A percentile compares a stretch with the other conserved stretches of the same genome.
Evolutionary conservation across 768 basidiomycete genomes (phyloP).

Genomic region (Termitomyces heimii): DNA sequence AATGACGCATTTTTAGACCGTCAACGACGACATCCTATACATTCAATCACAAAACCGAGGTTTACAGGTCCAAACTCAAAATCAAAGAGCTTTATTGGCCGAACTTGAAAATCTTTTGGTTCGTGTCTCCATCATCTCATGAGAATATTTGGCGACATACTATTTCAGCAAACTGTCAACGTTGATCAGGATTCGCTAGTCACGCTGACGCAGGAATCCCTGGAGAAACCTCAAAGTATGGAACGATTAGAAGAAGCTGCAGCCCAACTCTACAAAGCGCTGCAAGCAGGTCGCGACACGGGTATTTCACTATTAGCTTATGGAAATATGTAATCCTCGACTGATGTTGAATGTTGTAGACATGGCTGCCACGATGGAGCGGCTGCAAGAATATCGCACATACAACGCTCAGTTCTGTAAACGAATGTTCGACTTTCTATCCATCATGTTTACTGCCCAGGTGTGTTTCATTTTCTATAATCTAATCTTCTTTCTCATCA

Average conservation of each 20-base stretch:
- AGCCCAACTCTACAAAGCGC: constrained; percentile 88
- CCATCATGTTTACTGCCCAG: constrained; percentile 90
- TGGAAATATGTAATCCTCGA: constrained; percentile 8
- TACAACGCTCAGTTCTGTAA: constrained; percentile 93
- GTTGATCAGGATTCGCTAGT: constrained; percentile 75
- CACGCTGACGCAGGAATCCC: constrained; percentile 81
- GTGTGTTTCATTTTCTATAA: constrained; percentile 30
- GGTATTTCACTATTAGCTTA: constrained; percentile 36
- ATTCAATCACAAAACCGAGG: constrained; percentile 97
- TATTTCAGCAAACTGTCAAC: constrained; percentile 81
- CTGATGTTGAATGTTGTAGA: constrained; percentile 35
- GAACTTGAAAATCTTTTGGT: constrained; percentile 87
- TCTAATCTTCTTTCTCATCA: background rate
- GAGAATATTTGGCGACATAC: background rate
- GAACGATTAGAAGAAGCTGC: constrained; percentile 77
- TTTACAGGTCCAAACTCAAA: constrained; percentile 95
- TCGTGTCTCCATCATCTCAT: background rate
- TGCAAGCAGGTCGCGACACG: constrained; percentile 85
- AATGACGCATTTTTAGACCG: constrained; percentile 50
- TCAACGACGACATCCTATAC: constrained; percentile 89
- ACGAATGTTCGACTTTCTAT: constrained; percentile 81
- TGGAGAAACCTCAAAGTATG: constrained; percentile 75
- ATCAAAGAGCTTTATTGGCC: constrained; percentile 76
- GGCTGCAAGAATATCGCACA: constrained; percentile 84
- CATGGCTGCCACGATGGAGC: constrained; percentile 96